phyloP scores from a whole-genome alignment of 495 filamentous ascomycete species.

The Apodospora peruviana region DNA sequence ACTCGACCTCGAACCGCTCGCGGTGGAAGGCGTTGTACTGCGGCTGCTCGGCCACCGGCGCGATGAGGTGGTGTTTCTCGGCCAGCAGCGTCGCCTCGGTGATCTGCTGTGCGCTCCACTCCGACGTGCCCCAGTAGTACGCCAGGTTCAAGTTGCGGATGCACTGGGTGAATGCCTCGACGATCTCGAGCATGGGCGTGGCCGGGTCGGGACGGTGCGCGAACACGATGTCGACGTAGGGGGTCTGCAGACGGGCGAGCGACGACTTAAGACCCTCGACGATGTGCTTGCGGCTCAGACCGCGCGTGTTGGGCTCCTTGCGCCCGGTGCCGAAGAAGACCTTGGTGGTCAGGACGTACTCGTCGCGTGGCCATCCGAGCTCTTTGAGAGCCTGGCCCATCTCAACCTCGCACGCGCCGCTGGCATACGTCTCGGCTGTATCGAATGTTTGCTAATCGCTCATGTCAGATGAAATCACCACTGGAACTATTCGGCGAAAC shows the following conservation, averaged over 20 bases:
- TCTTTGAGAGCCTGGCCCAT: conserved; percentile 67
- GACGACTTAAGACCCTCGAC: conserved; percentile 48
- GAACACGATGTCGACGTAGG: conserved; percentile 77
- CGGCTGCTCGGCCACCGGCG: conserved; percentile 79
- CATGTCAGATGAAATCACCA: not conserved
- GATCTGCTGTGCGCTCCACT: conserved; percentile 82
- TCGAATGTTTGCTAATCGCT: conserved; percentile 48
- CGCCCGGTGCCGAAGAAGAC: conserved; percentile 39
- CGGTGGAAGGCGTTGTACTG: conserved; percentile 73
- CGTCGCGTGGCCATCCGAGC: conserved; percentile 70
- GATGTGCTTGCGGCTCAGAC: conserved; percentile 74
- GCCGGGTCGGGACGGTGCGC: conserved; percentile 78
- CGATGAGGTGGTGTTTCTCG: conserved; percentile 69
- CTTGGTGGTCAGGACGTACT: conserved; percentile 84
- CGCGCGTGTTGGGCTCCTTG: conserved; percentile 58
- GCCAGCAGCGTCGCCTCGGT: conserved; percentile 69
- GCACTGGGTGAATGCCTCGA: conserved; percentile 76
- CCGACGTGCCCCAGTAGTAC: conserved; percentile 88
- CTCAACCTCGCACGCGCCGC: conserved; percentile 64
- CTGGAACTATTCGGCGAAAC: not conserved
- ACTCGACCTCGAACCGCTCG: conserved; percentile 73
- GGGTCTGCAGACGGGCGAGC: conserved; percentile 63
- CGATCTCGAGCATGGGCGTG: conserved; percentile 83
- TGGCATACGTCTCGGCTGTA: conserved; percentile 57
- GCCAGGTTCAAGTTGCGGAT: conserved; percentile 68